Percentiles rank a stretch among this genome's conserved stretches.
These are phyloP conservation scores for Tubosaeta sp. DNA, from an alignment of 768 basidiomycete species.

Conservation along the genomic window DNA sequence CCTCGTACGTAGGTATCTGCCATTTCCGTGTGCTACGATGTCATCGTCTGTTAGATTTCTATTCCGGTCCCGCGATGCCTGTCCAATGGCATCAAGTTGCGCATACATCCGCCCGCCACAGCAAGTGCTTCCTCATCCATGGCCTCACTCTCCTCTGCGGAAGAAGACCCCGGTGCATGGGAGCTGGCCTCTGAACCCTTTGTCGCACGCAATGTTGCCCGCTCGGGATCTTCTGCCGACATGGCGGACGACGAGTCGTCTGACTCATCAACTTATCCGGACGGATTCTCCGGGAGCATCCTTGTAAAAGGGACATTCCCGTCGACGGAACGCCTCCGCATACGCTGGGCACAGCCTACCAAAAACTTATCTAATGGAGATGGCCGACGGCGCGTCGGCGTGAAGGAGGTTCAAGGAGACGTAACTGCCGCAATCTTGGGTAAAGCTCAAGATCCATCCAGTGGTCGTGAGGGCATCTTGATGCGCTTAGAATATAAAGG, in stretches of 20 bases:
- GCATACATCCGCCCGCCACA: slow-evolving; percentile 62
- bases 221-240: slow-evolving; percentile 58
- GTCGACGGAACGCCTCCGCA: slow-evolving; percentile 67
- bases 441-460: slow-evolving; percentile 36
- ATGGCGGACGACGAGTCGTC: slow-evolving; percentile 83
- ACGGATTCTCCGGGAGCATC: slow-evolving; percentile 54
- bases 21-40: neutral
- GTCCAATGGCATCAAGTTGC: slow-evolving; percentile 68
- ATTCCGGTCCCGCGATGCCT: slow-evolving; percentile 77
- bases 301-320: slow-evolving; percentile 76
- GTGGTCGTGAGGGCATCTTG: slow-evolving; percentile 48
- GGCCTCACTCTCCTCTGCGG: slow-evolving; percentile 72
- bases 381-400: slow-evolving; percentile 64
- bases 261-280: slow-evolving; percentile 54
- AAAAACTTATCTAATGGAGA: slow-evolving; percentile 44
- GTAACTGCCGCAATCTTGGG: slow-evolving; percentile 60
- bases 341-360: slow-evolving; percentile 73
- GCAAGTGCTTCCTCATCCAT: slow-evolving; percentile 52
- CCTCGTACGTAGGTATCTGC: slow-evolving; percentile 42
- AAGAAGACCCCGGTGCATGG: slow-evolving; percentile 67
- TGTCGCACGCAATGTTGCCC: slow-evolving; percentile 55
- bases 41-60: slow-evolving; percentile 47
- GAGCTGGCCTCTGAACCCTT: slow-evolving; percentile 74
- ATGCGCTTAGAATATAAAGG: slow-evolving; percentile 70
- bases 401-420: slow-evolving; percentile 62